phyloP scores from a whole-genome alignment of 78 protist species.

The Dictyostelium capitatum region DNA sequence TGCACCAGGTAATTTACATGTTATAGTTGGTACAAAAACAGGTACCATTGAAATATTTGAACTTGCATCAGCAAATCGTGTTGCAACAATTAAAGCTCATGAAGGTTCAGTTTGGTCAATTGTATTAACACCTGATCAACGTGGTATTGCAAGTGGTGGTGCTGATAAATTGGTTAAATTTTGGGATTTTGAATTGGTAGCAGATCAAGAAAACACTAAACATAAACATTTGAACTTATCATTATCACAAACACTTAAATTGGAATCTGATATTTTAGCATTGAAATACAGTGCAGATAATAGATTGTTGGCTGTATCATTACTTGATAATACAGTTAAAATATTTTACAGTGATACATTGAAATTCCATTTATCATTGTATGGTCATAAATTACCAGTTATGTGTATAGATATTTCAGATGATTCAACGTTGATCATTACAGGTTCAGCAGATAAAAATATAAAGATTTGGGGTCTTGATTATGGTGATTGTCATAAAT shows the following conservation, averaged over 20 bases:
- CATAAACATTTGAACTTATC: slow-evolving; percentile 49
- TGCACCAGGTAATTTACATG: slow-evolving; percentile 92
- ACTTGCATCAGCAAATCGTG: slow-evolving; percentile 78
- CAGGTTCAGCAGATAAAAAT: slow-evolving; percentile 98
- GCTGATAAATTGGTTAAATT: slow-evolving; percentile 94
- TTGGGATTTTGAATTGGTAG: slow-evolving; percentile 94
- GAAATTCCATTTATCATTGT: slow-evolving; percentile 94
- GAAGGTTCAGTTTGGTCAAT: slow-evolving; percentile 82
- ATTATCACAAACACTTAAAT: slow-evolving; percentile 69
- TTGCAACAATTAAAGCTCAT: slow-evolving; percentile 87
- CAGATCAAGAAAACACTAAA: slow-evolving; percentile 10
- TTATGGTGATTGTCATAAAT: slow-evolving; percentile 97
- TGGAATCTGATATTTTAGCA: slow-evolving; percentile 93
- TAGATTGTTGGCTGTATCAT: slow-evolving; percentile 89
- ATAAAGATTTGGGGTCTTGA: slow-evolving; percentile 95
- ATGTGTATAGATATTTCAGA: slow-evolving; percentile 86
- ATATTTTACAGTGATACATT: slow-evolving; percentile 92
- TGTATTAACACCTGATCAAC: slow-evolving; percentile 74
- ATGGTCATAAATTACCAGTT: slow-evolving; percentile 99
- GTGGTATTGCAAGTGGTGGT: slow-evolving; percentile 90
- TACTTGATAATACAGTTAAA: slow-evolving; percentile 94
- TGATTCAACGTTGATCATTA: slow-evolving; percentile 91
- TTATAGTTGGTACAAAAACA: slow-evolving; percentile 94
- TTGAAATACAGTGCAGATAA: slow-evolving; percentile 76
- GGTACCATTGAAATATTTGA: slow-evolving; percentile 93